Conservation (phyloP, 441 rosid genomes). For the Bruguiera hainesii region DNA sequence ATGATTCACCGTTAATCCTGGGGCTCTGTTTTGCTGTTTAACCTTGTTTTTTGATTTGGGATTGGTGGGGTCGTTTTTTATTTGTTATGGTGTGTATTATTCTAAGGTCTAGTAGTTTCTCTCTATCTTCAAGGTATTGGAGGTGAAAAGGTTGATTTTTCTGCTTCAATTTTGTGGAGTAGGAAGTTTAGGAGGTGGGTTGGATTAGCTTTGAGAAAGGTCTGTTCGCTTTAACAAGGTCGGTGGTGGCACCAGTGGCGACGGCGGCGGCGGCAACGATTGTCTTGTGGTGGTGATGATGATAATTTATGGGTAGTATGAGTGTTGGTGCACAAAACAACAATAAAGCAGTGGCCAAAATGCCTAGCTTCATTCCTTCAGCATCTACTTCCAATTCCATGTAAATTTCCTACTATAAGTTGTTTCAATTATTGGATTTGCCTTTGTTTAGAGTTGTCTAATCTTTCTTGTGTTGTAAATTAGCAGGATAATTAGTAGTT, state of each 20-base stretch:
- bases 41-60: conserved; percentile 5
- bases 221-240: conserved; percentile 4
- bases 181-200: conserved; percentile 7
- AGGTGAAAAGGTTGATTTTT: neutral
- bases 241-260: conserved; percentile 2
- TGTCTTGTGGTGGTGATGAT: conserved; percentile 21
- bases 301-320: conserved; percentile 45
- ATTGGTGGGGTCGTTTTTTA: neutral
- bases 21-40: neutral
- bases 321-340: conserved; percentile 34
- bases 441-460: neutral
- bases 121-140: neutral
- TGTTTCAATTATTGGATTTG: neutral
- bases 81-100: too few relatives aligned
- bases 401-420: conserved; percentile 23
- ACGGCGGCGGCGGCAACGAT: neutral
- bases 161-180: neutral
- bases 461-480: neutral
- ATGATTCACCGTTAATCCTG: too few relatives aligned
- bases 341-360: conserved; percentile 35
- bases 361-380: conserved; percentile 51
- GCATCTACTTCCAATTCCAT: conserved; percentile 38
- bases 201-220: conserved; percentile 9
- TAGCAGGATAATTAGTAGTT: neutral
- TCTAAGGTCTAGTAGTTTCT: neutral